Evolutionary conservation across 2,329 filamentous ascomycete genomes (phyloP).

Genomic region (Colletotrichum eremochloae): DNA sequence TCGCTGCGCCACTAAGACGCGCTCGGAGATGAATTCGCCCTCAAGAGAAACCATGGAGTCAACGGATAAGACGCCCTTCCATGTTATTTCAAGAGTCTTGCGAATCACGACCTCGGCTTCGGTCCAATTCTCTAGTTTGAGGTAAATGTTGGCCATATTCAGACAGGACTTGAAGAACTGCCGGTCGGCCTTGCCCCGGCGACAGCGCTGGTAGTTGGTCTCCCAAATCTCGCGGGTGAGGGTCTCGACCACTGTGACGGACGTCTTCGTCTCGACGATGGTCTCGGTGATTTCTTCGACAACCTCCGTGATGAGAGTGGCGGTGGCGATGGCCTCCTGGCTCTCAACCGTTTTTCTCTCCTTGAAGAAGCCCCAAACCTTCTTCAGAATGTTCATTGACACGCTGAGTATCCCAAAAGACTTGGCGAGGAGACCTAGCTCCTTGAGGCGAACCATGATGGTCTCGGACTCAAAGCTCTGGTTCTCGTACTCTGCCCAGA

Average conservation of each 20-base stretch:
- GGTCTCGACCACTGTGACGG: conserved; percentile 51
- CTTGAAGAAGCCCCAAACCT: conserved; percentile 57
- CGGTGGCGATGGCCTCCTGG: conserved; percentile 52
- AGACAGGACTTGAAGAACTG: conserved; percentile 53
- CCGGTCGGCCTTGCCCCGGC: conserved; percentile 50
- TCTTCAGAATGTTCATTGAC: conserved; percentile 52
- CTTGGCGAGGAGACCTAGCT: conserved; percentile 52
- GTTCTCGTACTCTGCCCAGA: conserved; percentile 58
- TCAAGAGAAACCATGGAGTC: conserved; percentile 49
- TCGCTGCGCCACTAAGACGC: conserved; percentile 50
- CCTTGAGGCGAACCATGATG: conserved; percentile 52
- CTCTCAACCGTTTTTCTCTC: conserved; percentile 48
- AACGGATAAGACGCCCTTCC: conserved; percentile 53
- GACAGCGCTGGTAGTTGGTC: conserved; percentile 52
- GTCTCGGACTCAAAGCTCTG: conserved; percentile 49
- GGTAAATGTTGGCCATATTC: conserved; percentile 51
- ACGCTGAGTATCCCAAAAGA: conserved; percentile 52
- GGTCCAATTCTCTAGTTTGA: conserved; percentile 50
- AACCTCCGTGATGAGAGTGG: conserved; percentile 54
- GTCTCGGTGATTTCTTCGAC: conserved; percentile 56
- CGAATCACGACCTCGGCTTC: conserved; percentile 53
- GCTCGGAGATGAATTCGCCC: conserved; percentile 51
- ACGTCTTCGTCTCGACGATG: conserved; percentile 51
- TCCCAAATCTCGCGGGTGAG: conserved; percentile 53
- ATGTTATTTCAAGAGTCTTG: conserved; percentile 54